These are phyloP conservation scores for Ceratocystis colombiana DNA, from an alignment of 2,329 filamentous ascomycete species.

Conservation along the genomic window DNA sequence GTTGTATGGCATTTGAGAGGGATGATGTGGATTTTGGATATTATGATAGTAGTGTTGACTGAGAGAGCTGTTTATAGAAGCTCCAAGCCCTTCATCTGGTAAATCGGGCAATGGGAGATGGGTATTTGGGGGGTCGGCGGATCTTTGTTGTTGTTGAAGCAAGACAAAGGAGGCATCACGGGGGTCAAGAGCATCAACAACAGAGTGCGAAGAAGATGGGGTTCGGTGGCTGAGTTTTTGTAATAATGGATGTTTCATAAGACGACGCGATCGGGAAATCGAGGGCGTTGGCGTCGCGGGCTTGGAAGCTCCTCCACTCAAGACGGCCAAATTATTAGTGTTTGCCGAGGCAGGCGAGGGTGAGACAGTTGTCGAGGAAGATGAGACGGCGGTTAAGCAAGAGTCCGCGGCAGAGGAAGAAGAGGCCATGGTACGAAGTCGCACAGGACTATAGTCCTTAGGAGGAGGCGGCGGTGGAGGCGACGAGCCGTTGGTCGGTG, in stretches of 20 bases:
- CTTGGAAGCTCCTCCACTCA: not conserved
- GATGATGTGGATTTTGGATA: not conserved
- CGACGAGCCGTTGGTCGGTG: not conserved
- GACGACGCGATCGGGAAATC: conserved; percentile 13
- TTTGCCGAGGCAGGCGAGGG: not conserved
- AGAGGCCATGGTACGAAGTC: conserved; percentile 11
- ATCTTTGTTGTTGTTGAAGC: not conserved
- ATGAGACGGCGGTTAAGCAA: conserved; percentile 8
- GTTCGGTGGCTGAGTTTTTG: conserved; percentile 11
- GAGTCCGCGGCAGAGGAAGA: conserved; percentile 14
- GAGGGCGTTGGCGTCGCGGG: not conserved
- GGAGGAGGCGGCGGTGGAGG: not conserved
- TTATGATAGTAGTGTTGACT: not conserved
- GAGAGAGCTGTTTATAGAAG: not conserved
- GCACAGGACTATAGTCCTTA: not conserved
- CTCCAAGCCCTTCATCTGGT: conserved; percentile 1
- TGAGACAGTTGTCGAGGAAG: not conserved
- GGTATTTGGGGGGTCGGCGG: not conserved
- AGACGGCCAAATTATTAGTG: not conserved
- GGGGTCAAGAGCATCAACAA: not conserved
- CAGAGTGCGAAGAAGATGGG: conserved; percentile 2
- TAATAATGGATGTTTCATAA: conserved; percentile 20
- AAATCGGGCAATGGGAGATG: not conserved
- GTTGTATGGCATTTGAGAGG: not conserved
- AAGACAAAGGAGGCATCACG: not conserved